Percentiles rank a stretch among this genome's conserved stretches.
Evolutionary conservation across 1,284 basidiomycete genomes (phyloP).

Genomic region (Tilletia caries): DNA sequence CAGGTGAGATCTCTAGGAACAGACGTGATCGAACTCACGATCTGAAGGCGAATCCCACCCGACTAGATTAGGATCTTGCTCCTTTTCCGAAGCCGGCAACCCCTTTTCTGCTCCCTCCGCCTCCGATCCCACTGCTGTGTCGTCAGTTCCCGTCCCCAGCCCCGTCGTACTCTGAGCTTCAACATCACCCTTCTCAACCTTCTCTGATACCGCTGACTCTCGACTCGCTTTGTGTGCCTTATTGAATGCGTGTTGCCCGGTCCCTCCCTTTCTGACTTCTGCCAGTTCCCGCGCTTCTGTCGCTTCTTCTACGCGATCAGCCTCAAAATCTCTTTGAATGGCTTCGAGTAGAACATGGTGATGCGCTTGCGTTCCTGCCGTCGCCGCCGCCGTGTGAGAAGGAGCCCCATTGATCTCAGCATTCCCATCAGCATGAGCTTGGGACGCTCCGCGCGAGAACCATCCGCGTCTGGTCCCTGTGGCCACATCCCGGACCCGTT

Average conservation of each 20-base stretch:
- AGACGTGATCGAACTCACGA: slow-evolving; percentile 41
- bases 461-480: background rate
- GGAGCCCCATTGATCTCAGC: background rate
- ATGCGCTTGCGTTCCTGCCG: background rate
- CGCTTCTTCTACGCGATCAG: background rate
- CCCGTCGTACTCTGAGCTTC: background rate
- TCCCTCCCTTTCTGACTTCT: background rate
- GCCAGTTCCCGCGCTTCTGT: background rate
- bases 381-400: background rate
- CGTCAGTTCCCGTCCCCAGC: background rate
- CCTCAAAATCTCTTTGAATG: background rate
- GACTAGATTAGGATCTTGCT: slow-evolving; percentile 52
- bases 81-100: background rate
- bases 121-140: background rate
- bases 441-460: background rate
- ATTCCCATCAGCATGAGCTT: too few relatives aligned
- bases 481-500: background rate
- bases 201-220: background rate
- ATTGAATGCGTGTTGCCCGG: background rate
- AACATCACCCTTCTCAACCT: background rate
- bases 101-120: background rate
- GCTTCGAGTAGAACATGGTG: slow-evolving; percentile 7
- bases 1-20: background rate
- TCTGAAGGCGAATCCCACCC: slow-evolving; percentile 67
- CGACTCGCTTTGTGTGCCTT: background rate